Evolutionary conservation across 805 yeast species (phyloP), one percentile per base, ranked within the genome.

Genomic region (Wickerhamiella dianesei): DNA sequence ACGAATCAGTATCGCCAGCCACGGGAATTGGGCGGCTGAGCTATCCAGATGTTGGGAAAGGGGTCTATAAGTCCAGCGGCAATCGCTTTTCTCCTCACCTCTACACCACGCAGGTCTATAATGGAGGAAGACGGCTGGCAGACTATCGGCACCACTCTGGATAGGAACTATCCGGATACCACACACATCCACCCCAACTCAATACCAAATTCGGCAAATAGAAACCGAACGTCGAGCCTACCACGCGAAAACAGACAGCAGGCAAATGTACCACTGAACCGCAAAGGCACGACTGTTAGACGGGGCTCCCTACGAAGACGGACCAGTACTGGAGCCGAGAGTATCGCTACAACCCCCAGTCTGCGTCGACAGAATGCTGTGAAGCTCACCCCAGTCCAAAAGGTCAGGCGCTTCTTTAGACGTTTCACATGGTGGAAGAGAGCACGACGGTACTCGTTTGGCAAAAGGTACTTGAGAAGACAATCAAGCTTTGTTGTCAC

Each of bases 401-500:
- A 45, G 18, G 12, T 53, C 13, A 35, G 35, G 19, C 48, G 46
- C 3, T 53, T 49, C 20, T 9, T 54, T 3, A 4, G 37, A 17
- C 37, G 56, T 6, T 35, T 50, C 6, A 40, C 39, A 21, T 49
- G 54, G 49, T 48, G 44, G 17, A 21, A 22, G 12, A 49, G 53
- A 12, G 32, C 44, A 5, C 41, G 37, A 39, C 32, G 35, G 13
- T 54, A 51, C 37, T 18, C 40, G 2, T 57, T 53, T 41, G 35
- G 50, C 20, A 41, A 44, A 21, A 17, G 32, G 13, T 48, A 45
- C 37, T 44, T 50, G 22, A 50, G 48, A 18, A 47, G 57, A 16
- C 51, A 56, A 35, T 53, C 57, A 0, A 48, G 56, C 13, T 54
- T 51, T 19, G 48, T 53, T 3, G 48, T 56, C 35, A 49, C 54